Percentiles rank a stretch among this genome's conserved stretches.
These are phyloP conservation scores for Fagopyrum tataricum DNA, from an alignment of 148 eudicot species.

Conservation along the genomic window DNA sequence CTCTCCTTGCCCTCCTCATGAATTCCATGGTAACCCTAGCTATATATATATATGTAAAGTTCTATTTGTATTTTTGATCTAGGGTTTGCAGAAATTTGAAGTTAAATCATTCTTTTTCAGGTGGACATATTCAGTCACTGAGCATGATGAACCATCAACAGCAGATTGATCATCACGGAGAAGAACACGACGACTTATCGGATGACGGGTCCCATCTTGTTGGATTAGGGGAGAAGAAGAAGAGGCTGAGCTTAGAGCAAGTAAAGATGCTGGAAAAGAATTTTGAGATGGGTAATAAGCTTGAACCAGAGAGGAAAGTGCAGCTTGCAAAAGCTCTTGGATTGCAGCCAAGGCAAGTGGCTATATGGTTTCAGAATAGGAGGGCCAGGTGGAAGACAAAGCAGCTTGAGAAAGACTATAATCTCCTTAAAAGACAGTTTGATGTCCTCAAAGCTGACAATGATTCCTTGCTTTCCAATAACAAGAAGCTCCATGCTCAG, in stretches of 20 bases:
- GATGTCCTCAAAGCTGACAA: constrained; percentile 66
- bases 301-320: constrained; percentile 69
- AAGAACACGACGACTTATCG: constrained; percentile 41
- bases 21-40: constrained; percentile 13
- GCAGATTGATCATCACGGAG: not conserved
- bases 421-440: constrained; percentile 55
- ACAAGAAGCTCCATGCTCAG: constrained; percentile 68
- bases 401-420: constrained; percentile 71
- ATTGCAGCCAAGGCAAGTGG: constrained; percentile 69
- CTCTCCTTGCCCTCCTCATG: constrained; percentile 8
- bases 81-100: not conserved
- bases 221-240: constrained; percentile 66
- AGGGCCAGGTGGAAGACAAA: constrained; percentile 87
- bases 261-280: constrained; percentile 77
- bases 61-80: not conserved
- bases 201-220: constrained; percentile 53
- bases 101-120: not conserved
- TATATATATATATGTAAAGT: not conserved
- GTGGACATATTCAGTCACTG: not conserved
- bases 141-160: constrained; percentile 10
- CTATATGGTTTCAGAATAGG: constrained; percentile 83
- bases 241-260: constrained; percentile 67
- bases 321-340: constrained; percentile 68
- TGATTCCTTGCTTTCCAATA: constrained; percentile 52
- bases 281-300: constrained; percentile 64